These are phyloP conservation scores for Stagonosporopsis cucurbitacearum DNA, from an alignment of 2,329 filamentous ascomycete species.

Conservation along the genomic window DNA sequence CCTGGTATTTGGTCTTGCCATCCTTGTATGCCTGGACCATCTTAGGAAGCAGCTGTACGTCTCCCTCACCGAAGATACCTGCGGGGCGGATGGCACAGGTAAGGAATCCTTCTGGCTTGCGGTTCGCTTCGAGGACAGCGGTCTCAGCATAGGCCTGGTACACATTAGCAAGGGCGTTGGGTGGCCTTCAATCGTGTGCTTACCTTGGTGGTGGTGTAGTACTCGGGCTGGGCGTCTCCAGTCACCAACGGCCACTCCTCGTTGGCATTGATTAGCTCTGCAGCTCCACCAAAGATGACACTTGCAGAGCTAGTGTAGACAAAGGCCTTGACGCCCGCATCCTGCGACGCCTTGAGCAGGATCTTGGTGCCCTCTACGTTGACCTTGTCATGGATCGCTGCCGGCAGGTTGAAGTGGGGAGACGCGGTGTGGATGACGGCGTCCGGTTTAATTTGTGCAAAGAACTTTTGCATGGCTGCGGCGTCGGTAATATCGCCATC, in stretches of 20 bases:
- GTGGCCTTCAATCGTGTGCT: background rate
- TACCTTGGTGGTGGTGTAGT: slow-evolving; percentile 59
- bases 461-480: slow-evolving; percentile 50
- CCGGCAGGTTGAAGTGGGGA: slow-evolving; percentile 50
- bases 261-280: slow-evolving; percentile 57
- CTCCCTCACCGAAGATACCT: slow-evolving; percentile 59
- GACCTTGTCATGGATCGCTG: slow-evolving; percentile 56
- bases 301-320: slow-evolving; percentile 61
- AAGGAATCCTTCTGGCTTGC: slow-evolving; percentile 54
- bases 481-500: slow-evolving; percentile 58
- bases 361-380: slow-evolving; percentile 60
- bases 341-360: slow-evolving; percentile 55
- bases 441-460: slow-evolving; percentile 53
- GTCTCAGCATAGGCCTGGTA: slow-evolving; percentile 54
- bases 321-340: slow-evolving; percentile 59
- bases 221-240: slow-evolving; percentile 56
- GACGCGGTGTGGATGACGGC: slow-evolving; percentile 60
- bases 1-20: slow-evolving; percentile 58
- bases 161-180: background rate
- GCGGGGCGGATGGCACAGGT: slow-evolving; percentile 59
- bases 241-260: slow-evolving; percentile 56
- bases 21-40: slow-evolving; percentile 54
- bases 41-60: slow-evolving; percentile 55
- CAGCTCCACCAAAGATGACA: slow-evolving; percentile 54
- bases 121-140: slow-evolving; percentile 58